phyloP scores from a whole-genome alignment of 2,329 filamentous ascomycete genomes.

The Apiospora hydei region DNA sequence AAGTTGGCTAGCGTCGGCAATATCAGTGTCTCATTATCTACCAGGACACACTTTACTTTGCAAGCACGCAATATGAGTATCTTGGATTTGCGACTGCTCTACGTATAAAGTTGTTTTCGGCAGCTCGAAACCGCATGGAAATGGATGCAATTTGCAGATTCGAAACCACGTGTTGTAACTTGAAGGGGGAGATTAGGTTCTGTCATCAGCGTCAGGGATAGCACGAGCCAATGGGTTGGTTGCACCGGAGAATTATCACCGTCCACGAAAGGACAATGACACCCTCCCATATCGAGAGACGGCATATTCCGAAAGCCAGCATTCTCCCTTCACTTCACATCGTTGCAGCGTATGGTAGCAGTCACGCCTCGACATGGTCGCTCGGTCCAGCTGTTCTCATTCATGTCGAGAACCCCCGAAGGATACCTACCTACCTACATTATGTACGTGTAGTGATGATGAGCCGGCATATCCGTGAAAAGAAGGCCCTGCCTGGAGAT shows the following conservation, averaged over 20 bases:
- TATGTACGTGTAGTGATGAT: neutral
- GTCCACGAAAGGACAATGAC: neutral
- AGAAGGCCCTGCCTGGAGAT: neutral
- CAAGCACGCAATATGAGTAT: neutral
- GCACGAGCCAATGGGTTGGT: constrained; percentile 10
- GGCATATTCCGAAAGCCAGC: neutral
- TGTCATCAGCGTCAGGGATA: constrained; percentile 10
- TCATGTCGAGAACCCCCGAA: neutral
- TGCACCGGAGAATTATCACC: constrained; percentile 11
- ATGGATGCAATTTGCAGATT: neutral
- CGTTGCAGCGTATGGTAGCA: neutral
- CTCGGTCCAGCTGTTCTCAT: neutral
- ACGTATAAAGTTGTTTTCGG: neutral
- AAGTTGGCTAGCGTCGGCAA: neutral
- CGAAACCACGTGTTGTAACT: neutral
- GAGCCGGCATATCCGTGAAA: neutral
- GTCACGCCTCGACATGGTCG: neutral
- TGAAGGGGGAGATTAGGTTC: constrained; percentile 12
- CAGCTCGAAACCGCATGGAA: neutral
- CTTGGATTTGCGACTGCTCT: neutral
- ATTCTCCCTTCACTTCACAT: neutral
- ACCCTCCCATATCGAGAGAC: neutral
- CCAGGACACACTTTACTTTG: neutral
- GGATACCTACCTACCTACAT: no score
- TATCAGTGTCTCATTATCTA: neutral